These are phyloP conservation scores for Helianthus annuus DNA, from an alignment of 129 eudicot species.

Conservation along the genomic window HanXRQr2.0-SUNRISE NC_035441.2:187876399-187876898, in stretches of 20 bases:
- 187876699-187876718: slow-evolving; percentile 64
- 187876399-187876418: slow-evolving; percentile 35
- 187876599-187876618: not conserved
- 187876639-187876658: slow-evolving; percentile 77
- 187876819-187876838: not conserved
- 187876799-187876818: too few relatives aligned
- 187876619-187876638: slow-evolving; percentile 78
- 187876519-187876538: slow-evolving; percentile 44
- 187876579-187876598: not conserved
- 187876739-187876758: not conserved
- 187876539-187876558: not conserved
- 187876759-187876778: not conserved
- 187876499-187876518: slow-evolving; percentile 36
- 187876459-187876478: slow-evolving; percentile 64
- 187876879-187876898: slow-evolving; percentile 36
- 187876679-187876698: slow-evolving; percentile 64
- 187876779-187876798: not conserved
- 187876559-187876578: not conserved
- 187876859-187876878: slow-evolving; percentile 30
- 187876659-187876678: slow-evolving; percentile 77
- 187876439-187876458: slow-evolving; percentile 95
- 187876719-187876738: slow-evolving; percentile 92
- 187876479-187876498: slow-evolving; percentile 40
- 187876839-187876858: slow-evolving; percentile 65
- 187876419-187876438: slow-evolving; percentile 63